A percentile compares a stretch with the other conserved stretches of the same genome.
Evolutionary conservation across 805 yeast species (phyloP).

Genomic region (Yamadazyma sp.): DNA sequence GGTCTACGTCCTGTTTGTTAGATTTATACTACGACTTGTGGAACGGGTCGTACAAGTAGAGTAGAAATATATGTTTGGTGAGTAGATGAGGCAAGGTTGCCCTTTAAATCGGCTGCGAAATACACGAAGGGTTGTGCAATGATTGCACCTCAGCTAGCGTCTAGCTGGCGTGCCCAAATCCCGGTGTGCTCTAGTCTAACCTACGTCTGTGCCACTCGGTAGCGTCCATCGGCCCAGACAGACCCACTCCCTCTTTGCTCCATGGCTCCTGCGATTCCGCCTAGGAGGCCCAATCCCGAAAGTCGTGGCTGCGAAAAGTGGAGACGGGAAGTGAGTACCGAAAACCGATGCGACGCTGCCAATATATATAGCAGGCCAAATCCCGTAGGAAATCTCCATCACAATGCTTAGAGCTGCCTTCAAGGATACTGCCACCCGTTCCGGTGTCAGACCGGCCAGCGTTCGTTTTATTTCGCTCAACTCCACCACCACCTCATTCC

Average conservation of each 20-base stretch:
- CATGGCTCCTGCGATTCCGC: too few relatives aligned
- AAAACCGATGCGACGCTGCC: background rate
- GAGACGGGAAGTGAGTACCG: conserved; percentile 13
- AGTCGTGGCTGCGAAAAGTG: conserved; percentile 9
- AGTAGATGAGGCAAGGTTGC: too few relatives aligned
- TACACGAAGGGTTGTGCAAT: too few relatives aligned
- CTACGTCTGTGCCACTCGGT: too few relatives aligned
- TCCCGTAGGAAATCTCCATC: background rate
- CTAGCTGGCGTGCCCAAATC: too few relatives aligned
- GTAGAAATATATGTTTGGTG: too few relatives aligned
- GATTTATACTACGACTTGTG: conserved; percentile 73
- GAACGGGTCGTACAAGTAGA: conserved; percentile 16
- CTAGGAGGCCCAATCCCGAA: conserved; percentile 7
- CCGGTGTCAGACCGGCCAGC: background rate
- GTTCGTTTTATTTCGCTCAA: conserved; percentile 8
- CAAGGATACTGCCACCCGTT: background rate
- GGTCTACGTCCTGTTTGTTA: conserved; percentile 86
- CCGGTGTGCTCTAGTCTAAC: too few relatives aligned
- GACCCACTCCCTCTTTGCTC: too few relatives aligned
- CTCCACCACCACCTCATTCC: conserved; percentile 29
- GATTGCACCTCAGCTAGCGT: too few relatives aligned
- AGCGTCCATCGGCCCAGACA: too few relatives aligned
- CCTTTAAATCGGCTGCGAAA: too few relatives aligned
- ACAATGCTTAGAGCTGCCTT: background rate
- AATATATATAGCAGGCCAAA: conserved; percentile 1